Base-by-base conservation (phyloP, 495 filamentous ascomycete genomes). In the Podospora anserina region DNA sequence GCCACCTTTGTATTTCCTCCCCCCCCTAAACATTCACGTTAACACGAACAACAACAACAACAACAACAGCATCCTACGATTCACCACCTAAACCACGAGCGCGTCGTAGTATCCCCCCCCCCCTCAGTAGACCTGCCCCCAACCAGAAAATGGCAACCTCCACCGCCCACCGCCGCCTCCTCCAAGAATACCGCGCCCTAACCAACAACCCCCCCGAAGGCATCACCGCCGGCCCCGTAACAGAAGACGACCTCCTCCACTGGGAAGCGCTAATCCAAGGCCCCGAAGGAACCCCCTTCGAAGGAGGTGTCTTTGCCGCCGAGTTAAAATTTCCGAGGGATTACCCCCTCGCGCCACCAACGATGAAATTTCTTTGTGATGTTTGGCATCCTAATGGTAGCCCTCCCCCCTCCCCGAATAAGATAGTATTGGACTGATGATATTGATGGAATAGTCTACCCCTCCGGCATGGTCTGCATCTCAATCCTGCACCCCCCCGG, bases 221-320 rank as follows among this genome's bases (percentile, higher is more conserved):
- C 71, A 97, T 99, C 80, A 96, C 91, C 68, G 95, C 96, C 18
- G 96, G 95, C 55, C 95, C 95, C 20, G 86, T 97, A 66, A 89
- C 87, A 66, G 95, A 99, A 83, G 94, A 97, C 79, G 92, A 99
- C 83, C 90, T 98, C 76, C 92, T 96, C 75, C 83, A 92, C 78
- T 99, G 95, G 95, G 95, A 99, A 83, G 94, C 93, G 3, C 81
- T 98, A 66, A 97, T 99, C 72, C 90, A 96, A 80, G 95, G 95
- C 0, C 95, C 96, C 7, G 92, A 94, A 66, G 95, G 89, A 65
- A 99, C 96, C 2, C 95, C 95, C 2, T 99, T 97, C 75, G 96
- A 97, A 78, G 87, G 93, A 67, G 95, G 95, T 55, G 82, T 98
- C 23, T 99, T 98, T 78, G 92, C 93, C 39, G 94, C 95, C 7